Percentiles rank a stretch among this genome's conserved stretches.
These are phyloP conservation scores for Galerina marginata DNA, from an alignment of 768 basidiomycete species.

Conservation along the genomic window DNA sequence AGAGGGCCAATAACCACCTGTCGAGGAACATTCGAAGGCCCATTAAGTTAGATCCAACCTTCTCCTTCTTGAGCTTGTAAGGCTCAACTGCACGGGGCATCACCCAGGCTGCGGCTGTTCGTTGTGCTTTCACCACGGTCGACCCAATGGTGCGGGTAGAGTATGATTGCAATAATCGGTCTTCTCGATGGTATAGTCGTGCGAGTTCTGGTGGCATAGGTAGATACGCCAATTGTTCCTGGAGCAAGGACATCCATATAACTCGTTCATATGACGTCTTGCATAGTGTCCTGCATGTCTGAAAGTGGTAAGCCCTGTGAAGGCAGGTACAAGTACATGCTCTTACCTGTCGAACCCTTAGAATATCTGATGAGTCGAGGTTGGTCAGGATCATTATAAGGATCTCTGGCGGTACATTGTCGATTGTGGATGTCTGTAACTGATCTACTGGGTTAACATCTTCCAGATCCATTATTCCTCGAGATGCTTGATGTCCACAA, in stretches of 20 bases:
- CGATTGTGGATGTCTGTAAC: no score
- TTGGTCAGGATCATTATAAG: conserved; percentile 14
- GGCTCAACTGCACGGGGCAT: conserved; percentile 12
- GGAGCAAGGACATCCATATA: conserved; percentile 23
- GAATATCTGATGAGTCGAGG: conserved; percentile 17
- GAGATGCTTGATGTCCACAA: no score
- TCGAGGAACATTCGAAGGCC: conserved; percentile 48
- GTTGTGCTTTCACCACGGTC: conserved; percentile 10
- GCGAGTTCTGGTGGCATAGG: conserved; percentile 20
- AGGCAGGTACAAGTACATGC: neutral
- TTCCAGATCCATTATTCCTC: no score
- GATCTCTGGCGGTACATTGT: conserved; percentile 18
- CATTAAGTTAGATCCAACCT: conserved; percentile 29
- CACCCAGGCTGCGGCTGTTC: conserved; percentile 18
- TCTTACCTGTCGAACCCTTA: conserved; percentile 23
- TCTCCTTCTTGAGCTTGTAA: conserved; percentile 13
- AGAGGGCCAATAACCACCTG: conserved; percentile 52
- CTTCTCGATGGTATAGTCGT: conserved; percentile 4
- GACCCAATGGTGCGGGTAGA: conserved; percentile 16
- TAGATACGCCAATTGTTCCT: conserved; percentile 18
- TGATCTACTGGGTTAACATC: no score
- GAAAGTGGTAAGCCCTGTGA: neutral
- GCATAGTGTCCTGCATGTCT: conserved; percentile 26
- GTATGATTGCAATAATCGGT: conserved; percentile 10
- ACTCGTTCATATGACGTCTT: conserved; percentile 19